Conservation (phyloP, 441 rosid genomes). For the Populus tomentosa region DNA sequence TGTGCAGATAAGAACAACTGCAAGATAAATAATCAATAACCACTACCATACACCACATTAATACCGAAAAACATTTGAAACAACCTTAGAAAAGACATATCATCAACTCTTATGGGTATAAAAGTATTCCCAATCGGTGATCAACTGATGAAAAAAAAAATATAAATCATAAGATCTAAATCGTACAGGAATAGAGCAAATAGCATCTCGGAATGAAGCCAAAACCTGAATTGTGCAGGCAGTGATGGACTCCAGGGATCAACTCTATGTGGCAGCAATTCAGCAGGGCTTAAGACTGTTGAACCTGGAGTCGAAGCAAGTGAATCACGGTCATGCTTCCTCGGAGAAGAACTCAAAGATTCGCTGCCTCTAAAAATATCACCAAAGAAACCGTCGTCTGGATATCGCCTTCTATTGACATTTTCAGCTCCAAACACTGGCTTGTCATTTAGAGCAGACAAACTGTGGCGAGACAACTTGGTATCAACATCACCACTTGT, state of each 20-base stretch:
- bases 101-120: neutral
- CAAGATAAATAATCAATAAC: neutral
- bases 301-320: conserved; percentile 50
- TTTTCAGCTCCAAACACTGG: conserved; percentile 82
- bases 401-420: conserved; percentile 36
- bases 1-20: neutral
- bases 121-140: neutral
- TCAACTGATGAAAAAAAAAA: neutral
- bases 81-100: neutral
- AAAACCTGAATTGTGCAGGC: conserved; percentile 78
- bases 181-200: neutral
- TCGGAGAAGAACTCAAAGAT: conserved; percentile 41
- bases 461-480: conserved; percentile 19
- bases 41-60: neutral
- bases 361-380: conserved; percentile 68
- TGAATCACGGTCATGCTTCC: conserved; percentile 40
- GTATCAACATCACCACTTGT: conserved; percentile 27
- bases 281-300: conserved; percentile 54
- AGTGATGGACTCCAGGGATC: conserved; percentile 42
- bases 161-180: neutral
- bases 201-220: neutral
- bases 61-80: neutral
- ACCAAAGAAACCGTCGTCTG: conserved; percentile 56
- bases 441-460: conserved; percentile 50
- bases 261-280: conserved; percentile 44